Base-by-base conservation (phyloP, 495 filamentous ascomycete genomes). In the Apiosordaria backusii region DNA sequence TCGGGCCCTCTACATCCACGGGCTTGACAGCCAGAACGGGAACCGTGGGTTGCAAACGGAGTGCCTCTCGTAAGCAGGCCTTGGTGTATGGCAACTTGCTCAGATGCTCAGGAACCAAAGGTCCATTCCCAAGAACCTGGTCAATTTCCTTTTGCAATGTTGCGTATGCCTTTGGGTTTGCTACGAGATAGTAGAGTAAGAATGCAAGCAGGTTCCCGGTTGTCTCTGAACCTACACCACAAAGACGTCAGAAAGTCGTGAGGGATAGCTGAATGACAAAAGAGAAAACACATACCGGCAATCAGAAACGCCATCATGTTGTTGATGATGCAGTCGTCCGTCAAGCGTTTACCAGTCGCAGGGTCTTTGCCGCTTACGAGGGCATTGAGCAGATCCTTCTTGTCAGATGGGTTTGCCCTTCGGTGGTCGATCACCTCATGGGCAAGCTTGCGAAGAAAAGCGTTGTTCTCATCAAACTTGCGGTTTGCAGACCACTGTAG, bases 221-320 rank as follows among this genome's bases (percentile, higher is more conserved):
- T 35, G 29, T 35, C 29, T 35, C 29, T 35, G 29, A 35, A 6
- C 29, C 29, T 35, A 35, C 29, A 35, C 5, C 29, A 35, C 29
- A 0, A 35, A 0, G 10, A 10, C 29, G 10, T 35, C 29, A 35
- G 10, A 6, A 35, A 35, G 10, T 6, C 6, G 6, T 35, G 3
- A 35, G 21, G 16, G 24, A 23, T 0, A 54, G 24, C 16, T 53
- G 16, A 50, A 1, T 22, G 19, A 24, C 18, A 23, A 13, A 3
- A 29, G 26, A 3, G 4, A 57, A 9, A 50, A 52, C 9, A 45
- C 72, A 62, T 50, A 71, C 72, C 74, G 50, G 85, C 86, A 76
- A 88, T 83, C 67, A 90, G 64, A 68, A 90, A 89, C 0, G 87
- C 89, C 19, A 85, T 84, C 79, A 91, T 83, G 68, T 90, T 88